A percentile compares a stretch with the other conserved stretches of the same genome.
These are phyloP conservation scores for Magnolia officinalis DNA, from an alignment of 164 flowering plant species.

Conservation along the genomic window DNA sequence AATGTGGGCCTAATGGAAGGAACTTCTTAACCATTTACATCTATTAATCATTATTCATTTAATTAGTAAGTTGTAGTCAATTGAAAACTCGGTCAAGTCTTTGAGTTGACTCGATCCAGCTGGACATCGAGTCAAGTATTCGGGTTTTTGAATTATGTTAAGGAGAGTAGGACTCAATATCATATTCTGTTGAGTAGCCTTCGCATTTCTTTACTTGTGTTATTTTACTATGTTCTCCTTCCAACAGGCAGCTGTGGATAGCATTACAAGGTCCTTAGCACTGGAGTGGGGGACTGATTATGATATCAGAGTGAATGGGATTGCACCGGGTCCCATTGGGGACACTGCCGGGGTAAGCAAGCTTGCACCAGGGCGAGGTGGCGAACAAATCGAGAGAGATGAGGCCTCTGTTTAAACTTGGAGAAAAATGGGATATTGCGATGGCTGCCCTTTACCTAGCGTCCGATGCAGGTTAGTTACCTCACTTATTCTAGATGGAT, in stretches of 20 bases:
- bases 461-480: constrained; percentile 71
- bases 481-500: neutral
- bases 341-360: constrained; percentile 78
- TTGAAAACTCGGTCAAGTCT: neutral
- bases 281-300: constrained; percentile 93
- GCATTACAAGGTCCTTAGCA: constrained; percentile 72
- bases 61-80: neutral
- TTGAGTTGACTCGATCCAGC: neutral
- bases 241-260: constrained; percentile 83
- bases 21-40: neutral
- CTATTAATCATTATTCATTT: too few relatives aligned
- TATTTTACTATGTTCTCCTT: neutral
- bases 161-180: too few relatives aligned
- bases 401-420: constrained; percentile 61
- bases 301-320: constrained; percentile 89
- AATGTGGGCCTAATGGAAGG: neutral
- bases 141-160: too few relatives aligned
- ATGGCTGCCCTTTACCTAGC: constrained; percentile 81
- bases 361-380: constrained; percentile 68
- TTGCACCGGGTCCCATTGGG: constrained; percentile 88
- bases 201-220: neutral
- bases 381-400: constrained; percentile 29
- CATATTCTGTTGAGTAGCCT: neutral
- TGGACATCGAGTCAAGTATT: too few relatives aligned
- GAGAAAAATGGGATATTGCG: constrained; percentile 93